Base-by-base conservation (phyloP, 2,329 filamentous ascomycete genomes). In the Pyrenophora tritici-repentis region DNA sequence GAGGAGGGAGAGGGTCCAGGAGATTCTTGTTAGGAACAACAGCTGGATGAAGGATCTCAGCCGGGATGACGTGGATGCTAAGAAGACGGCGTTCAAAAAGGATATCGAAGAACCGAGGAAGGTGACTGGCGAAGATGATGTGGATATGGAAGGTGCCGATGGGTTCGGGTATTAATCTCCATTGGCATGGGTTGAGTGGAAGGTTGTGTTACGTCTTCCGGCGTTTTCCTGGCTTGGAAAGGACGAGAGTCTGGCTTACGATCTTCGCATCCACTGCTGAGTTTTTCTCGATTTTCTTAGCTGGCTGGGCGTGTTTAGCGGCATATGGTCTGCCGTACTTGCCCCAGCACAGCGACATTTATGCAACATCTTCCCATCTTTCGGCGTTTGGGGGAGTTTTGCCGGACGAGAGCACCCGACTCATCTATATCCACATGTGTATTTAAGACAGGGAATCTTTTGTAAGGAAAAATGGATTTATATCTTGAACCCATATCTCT, bases 31-130 rank as follows among this genome's bases (percentile, higher is more conserved):
- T 26, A 69, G 73, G 50, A 79, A 78, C 56, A 78, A 76, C 48
- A 64, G 60, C 2, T 78, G 72, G 63, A 80, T 80, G 78, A 76
- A 73, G 58, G 76, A 75, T 32, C 50, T 77, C 39, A 74, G 69
- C 48, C 74, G 73, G 42, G 76, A 79, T 32, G 77, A 78, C 29
- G 76, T 80, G 7, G 78, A 80, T 56, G 70, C 67, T 18, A 69
- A 66, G 53, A 79, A 79, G 54, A 52, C 58, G 6, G 59, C 61
- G 8, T 73, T 70, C 44, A 70, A 67, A 50, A 64, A 69, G 42
- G 57, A 63, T 32, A 52, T 71, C 9, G 69, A 71, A 14, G 62
- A 67, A 47, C 55, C 55, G 5, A 55, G 53, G 44, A 59, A 58
- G 40, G 48, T 48, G 6, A 48, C 40, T 6, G 62, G 51, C 35